phyloP scores from a whole-genome alignment of 2,329 filamentous ascomycete species.

The Fusarium drepaniforme region DNA sequence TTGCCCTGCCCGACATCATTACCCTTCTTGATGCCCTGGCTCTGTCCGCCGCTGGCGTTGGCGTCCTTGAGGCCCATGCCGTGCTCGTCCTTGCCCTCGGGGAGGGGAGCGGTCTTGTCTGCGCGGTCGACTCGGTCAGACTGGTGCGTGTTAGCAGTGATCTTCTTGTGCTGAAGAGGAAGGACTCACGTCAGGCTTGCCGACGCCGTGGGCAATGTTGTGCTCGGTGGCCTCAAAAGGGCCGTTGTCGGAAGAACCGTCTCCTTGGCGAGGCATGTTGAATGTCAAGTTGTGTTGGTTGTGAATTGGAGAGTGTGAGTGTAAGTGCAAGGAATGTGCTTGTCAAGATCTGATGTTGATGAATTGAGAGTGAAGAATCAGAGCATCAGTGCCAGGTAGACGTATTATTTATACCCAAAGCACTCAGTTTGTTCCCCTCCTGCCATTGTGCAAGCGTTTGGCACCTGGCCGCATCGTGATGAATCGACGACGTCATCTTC shows the following conservation, averaged over 20 bases:
- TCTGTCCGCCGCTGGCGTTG: conserved; percentile 58
- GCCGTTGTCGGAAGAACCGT: conserved; percentile 61
- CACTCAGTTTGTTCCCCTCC: not conserved
- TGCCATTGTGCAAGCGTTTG: conserved; percentile 8
- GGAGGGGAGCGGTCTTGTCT: conserved; percentile 62
- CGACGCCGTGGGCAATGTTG: conserved; percentile 60
- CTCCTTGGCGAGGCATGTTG: conserved; percentile 65
- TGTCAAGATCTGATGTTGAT: not conserved
- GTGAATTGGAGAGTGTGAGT: conserved; percentile 6
- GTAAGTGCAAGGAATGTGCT: not conserved
- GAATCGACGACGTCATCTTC: conserved; percentile 36
- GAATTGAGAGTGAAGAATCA: conserved; percentile 7
- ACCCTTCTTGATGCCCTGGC: conserved; percentile 57
- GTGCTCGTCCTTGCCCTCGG: conserved; percentile 57
- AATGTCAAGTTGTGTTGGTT: conserved; percentile 4
- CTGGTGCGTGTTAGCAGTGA: conserved; percentile 28
- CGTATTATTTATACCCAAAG: conserved; percentile 27
- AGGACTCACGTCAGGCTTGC: conserved; percentile 51
- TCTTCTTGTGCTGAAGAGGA: not conserved
- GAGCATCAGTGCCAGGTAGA: not conserved
- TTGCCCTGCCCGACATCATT: conserved; percentile 56
- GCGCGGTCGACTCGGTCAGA: conserved; percentile 57
- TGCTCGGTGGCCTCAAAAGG: conserved; percentile 54
- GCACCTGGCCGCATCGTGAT: conserved; percentile 27
- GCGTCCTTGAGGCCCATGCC: conserved; percentile 55